phyloP scores from a whole-genome alignment of 352 stramenopile species.

The Phytophthora aleatoria region DNA sequence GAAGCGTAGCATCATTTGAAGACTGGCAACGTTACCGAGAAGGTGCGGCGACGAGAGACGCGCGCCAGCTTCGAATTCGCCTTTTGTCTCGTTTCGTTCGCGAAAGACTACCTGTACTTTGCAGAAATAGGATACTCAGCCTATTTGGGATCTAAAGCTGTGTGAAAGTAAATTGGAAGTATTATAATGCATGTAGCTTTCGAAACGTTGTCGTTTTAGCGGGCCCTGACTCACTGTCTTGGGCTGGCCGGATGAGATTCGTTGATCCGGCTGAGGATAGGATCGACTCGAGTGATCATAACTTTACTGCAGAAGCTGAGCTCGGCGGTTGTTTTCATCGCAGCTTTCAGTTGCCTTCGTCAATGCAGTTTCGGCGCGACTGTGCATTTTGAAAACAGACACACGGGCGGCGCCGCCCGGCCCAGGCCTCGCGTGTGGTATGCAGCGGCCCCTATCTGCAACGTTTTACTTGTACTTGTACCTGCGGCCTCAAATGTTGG shows the following conservation, averaged over 20 bases:
- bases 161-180: neutral
- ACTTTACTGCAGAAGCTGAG: neutral
- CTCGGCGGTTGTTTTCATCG: too few relatives aligned
- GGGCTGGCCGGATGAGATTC: too few relatives aligned
- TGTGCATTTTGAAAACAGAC: slow-evolving; percentile 3
- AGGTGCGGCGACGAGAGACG: slow-evolving; percentile 14
- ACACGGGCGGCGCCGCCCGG: slow-evolving; percentile 4
- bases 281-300: neutral
- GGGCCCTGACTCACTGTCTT: neutral
- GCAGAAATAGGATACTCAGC: too few relatives aligned
- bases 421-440: slow-evolving; percentile 11
- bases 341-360: neutral
- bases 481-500: neutral
- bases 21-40: neutral
- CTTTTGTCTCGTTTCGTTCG: slow-evolving; percentile 21
- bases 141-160: too few relatives aligned
- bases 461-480: too few relatives aligned
- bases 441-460: slow-evolving; percentile 7
- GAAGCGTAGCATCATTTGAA: slow-evolving; percentile 5
- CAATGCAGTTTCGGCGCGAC: neutral
- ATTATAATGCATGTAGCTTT: too few relatives aligned
- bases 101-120: neutral
- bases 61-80: slow-evolving; percentile 5
- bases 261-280: too few relatives aligned
- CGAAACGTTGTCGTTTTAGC: too few relatives aligned